Evolutionary conservation across 495 filamentous ascomycete genomes (phyloP).

Genomic region (Tuber brumale): DNA sequence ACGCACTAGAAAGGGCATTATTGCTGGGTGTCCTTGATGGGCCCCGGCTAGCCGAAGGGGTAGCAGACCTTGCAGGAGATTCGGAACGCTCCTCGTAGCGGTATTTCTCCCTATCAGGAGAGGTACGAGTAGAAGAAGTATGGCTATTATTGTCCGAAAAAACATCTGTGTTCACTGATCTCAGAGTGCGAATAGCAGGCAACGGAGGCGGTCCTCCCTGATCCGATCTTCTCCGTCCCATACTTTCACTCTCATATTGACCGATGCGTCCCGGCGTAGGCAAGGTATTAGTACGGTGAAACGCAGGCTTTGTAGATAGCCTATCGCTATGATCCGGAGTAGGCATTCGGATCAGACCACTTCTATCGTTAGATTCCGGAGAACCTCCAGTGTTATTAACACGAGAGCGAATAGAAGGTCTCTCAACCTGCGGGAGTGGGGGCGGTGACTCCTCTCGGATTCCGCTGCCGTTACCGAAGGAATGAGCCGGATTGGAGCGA

Average conservation of each 20-base stretch:
- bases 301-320: constrained; percentile 27
- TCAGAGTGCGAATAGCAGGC: constrained; percentile 29
- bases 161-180: constrained; percentile 29
- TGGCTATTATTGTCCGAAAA: constrained; percentile 27
- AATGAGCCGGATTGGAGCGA: constrained; percentile 58
- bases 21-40: constrained; percentile 13
- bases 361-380: constrained; percentile 22
- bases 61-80: constrained; percentile 25
- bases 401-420: constrained; percentile 37
- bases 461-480: constrained; percentile 55
- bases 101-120: constrained; percentile 25
- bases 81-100: constrained; percentile 31
- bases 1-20: constrained; percentile 4
- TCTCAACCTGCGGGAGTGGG: constrained; percentile 43
- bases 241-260: constrained; percentile 27
- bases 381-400: constrained; percentile 30
- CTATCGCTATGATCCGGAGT: constrained; percentile 32
- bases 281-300: constrained; percentile 35
- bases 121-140: constrained; percentile 27
- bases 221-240: constrained; percentile 35
- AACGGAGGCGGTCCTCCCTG: constrained; percentile 34
- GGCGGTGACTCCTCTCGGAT: constrained; percentile 53
- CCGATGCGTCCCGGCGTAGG: constrained; percentile 34
- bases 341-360: constrained; percentile 32
- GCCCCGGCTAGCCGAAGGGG: constrained; percentile 10